These are phyloP conservation scores for Ascochyta koolunga DNA, from an alignment of 2,329 filamentous ascomycete species.

Conservation along the genomic window DNA sequence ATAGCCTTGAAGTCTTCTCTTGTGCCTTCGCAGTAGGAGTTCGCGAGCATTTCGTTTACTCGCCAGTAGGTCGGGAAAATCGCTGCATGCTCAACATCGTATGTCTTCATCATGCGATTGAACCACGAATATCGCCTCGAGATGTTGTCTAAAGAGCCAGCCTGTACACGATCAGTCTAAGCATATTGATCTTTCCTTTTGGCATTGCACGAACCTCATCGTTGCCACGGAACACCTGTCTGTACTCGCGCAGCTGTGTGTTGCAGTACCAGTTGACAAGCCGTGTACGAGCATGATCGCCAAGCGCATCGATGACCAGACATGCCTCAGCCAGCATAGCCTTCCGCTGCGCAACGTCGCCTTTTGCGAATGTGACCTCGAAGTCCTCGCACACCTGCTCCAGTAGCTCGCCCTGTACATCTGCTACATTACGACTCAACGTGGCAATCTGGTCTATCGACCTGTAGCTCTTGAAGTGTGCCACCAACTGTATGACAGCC, in stretches of 20 bases:
- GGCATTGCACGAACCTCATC: slow-evolving; percentile 65
- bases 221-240: slow-evolving; percentile 92
- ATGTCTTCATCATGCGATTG: slow-evolving; percentile 90
- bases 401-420: slow-evolving; percentile 87
- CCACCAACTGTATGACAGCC: slow-evolving; percentile 96
- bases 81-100: slow-evolving; percentile 87
- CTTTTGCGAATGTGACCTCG: slow-evolving; percentile 90
- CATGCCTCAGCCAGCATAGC: slow-evolving; percentile 83
- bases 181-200: not conserved
- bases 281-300: slow-evolving; percentile 80
- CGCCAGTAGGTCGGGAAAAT: slow-evolving; percentile 90
- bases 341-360: slow-evolving; percentile 74
- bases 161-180: slow-evolving; percentile 49
- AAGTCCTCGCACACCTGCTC: slow-evolving; percentile 99
- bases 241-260: slow-evolving; percentile 92
- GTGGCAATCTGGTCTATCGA: slow-evolving; percentile 98
- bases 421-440: slow-evolving; percentile 88
- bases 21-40: slow-evolving; percentile 93
- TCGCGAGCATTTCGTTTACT: slow-evolving; percentile 86
- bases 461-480: slow-evolving; percentile 96
- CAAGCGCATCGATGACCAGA: slow-evolving; percentile 91
- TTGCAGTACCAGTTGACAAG: slow-evolving; percentile 98
- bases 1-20: slow-evolving; percentile 95
- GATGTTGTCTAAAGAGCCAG: slow-evolving; percentile 95
- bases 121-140: slow-evolving; percentile 96